A percentile compares a stretch with the other conserved stretches of the same genome.
phyloP scores from a whole-genome alignment of 495 filamentous ascomycete species.

The Aspergillus egyptiacus region DNA sequence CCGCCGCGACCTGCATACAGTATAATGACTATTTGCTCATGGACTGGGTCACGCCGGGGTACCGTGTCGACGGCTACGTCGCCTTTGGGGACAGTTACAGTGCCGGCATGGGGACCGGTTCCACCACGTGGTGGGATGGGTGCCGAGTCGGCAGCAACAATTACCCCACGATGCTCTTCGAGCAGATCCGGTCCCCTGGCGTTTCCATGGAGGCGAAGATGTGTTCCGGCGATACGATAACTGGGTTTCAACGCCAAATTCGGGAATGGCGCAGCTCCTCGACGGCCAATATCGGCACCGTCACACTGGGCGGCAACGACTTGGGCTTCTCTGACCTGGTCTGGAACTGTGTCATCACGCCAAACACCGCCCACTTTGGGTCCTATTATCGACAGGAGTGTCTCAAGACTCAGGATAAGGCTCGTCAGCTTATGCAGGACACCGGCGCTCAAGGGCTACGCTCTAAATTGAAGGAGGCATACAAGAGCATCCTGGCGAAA shows the following conservation, averaged over 20 bases:
- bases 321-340: neutral
- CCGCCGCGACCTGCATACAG: too few species aligned
- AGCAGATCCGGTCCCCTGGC: neutral
- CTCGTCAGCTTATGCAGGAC: neutral
- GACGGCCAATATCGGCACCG: neutral
- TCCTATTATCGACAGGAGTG: neutral
- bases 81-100: neutral
- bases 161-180: neutral
- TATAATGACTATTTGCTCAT: too few species aligned
- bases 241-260: neutral
- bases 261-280: neutral
- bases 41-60: too few species aligned
- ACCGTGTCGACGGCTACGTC: neutral
- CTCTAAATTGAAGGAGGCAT: constrained; percentile 1
- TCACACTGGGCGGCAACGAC: neutral
- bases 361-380: neutral
- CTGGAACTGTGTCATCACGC: neutral
- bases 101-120: neutral
- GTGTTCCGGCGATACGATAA: neutral
- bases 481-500: neutral
- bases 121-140: neutral
- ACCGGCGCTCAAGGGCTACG: neutral
- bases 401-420: neutral
- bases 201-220: neutral
- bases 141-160: neutral